Evolutionary conservation across 208 protist genomes (phyloP).

Genomic region (Crithidia thermophila): DNA sequence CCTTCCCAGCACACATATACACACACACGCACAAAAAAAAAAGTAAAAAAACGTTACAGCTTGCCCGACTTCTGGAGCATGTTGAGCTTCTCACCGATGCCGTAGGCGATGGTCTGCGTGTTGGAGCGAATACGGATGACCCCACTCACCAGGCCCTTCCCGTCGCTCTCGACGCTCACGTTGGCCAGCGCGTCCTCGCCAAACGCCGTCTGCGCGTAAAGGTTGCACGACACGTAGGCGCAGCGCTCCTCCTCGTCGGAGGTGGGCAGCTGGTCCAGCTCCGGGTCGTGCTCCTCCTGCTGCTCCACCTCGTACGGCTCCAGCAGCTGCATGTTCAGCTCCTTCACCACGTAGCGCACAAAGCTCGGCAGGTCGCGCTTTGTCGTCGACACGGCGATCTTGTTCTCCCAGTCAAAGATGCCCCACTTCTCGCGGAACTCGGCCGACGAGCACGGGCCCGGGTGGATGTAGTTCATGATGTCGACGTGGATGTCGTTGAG

Average conservation of each 20-base stretch:
- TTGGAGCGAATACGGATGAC: constrained; percentile 97
- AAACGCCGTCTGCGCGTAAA: constrained; percentile 97
- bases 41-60: constrained; percentile 17
- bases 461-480: constrained; percentile 99
- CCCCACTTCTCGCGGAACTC: constrained; percentile 98
- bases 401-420: constrained; percentile 99
- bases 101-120: constrained; percentile 98
- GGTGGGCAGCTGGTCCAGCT: constrained; percentile 45
- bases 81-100: constrained; percentile 97
- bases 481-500: constrained; percentile 98
- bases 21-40: neutral
- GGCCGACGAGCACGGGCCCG: constrained; percentile 80
- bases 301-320: constrained; percentile 44
- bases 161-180: constrained; percentile 84
- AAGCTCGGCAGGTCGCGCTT: constrained; percentile 88
- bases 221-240: constrained; percentile 96
- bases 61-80: constrained; percentile 49
- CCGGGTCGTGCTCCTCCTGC: constrained; percentile 34
- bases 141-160: constrained; percentile 90
- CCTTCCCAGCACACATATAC: neutral
- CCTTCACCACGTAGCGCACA: constrained; percentile 88
- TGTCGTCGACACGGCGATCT: constrained; percentile 92
- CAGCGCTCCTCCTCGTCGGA: constrained; percentile 75
- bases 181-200: constrained; percentile 98
- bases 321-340: constrained; percentile 96